Base-by-base conservation (phyloP, 176 grass and related monocot species). In the Juncus inflexus region DNA sequence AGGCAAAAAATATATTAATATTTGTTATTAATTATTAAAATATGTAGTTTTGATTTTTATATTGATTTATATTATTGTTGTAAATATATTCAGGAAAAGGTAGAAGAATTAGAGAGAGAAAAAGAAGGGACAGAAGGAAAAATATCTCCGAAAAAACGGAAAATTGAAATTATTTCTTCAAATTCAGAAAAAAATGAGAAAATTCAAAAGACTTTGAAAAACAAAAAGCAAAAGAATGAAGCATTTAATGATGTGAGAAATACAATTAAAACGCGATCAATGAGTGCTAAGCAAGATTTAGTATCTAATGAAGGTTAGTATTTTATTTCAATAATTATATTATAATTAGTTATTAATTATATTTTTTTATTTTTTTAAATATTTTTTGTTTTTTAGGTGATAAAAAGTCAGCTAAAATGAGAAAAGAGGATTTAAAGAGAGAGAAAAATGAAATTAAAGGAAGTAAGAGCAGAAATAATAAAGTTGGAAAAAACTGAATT, bases 81-180 rank as follows among this genome's bases (percentile, higher is more conserved):
- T 28, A 28, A 28, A 28, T 28, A 28, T 28, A 28, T 10, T 71
- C 54, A 71, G 68, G 54, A 60, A 71, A 71, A 11, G 14, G 42
- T 71, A 37, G 39, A 43, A n/a, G 67, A 60, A 14, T 60, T 71
- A 28, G 39, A 71, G 68, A 49, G 68, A 59, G 68, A 71, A 45
- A 56, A 55, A 59, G 37, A 71, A 35, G 68, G 37, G 56, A 55
- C 50, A 69, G 51, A 37, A 71, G 68, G 53, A 71, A 71, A 12
- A 2, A 12, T 35, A 41, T 43, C 43, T 47, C 43, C 43, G 52
- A 55, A 55, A 11, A 71, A 71, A 55, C 68, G 68, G 35, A 71
- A 71, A 71, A 52, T 55, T 43, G 54, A 71, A 16, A 55, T 37
- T 55, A 35, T 68, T 56, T 69, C 66, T 55, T 69, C 66, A 69